phyloP scores from a whole-genome alignment of 768 basidiomycete genomes.

The Russula sp. region DNA sequence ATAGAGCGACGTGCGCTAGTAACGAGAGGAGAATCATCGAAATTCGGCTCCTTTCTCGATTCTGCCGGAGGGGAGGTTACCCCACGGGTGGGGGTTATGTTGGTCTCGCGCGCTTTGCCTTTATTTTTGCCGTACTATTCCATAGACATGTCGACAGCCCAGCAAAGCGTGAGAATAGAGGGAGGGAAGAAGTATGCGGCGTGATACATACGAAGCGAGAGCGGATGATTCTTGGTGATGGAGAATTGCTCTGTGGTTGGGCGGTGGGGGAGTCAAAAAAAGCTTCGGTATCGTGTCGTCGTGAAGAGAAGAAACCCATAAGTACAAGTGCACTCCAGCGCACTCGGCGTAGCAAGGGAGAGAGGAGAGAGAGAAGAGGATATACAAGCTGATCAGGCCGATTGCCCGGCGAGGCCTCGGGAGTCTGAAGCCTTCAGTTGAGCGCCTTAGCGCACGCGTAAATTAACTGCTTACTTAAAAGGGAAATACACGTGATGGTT shows the following conservation, averaged over 20 bases:
- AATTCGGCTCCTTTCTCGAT: conserved; percentile 17
- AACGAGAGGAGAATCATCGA: conserved; percentile 18
- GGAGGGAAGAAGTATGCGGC: conserved; percentile 1
- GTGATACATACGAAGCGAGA: conserved; percentile 35
- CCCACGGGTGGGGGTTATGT: conserved; percentile 13
- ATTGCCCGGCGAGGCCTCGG: background rate
- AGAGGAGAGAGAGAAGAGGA: background rate
- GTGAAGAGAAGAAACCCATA: conserved; percentile 40
- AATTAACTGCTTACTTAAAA: no score
- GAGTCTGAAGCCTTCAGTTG: no score
- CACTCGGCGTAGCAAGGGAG: conserved; percentile 42
- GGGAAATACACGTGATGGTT: conserved; percentile 2
- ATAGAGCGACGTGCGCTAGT: background rate
- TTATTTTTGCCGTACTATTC: conserved; percentile 32
- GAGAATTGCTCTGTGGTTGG: background rate
- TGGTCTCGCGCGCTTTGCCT: conserved; percentile 29
- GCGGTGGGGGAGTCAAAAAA: conserved; percentile 17
- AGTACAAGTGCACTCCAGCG: conserved; percentile 7
- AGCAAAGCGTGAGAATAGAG: conserved; percentile 13
- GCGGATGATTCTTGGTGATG: conserved; percentile 31
- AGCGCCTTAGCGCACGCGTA: no score
- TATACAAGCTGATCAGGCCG: background rate
- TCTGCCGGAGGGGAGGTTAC: conserved; percentile 14
- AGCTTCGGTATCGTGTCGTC: conserved; percentile 29
- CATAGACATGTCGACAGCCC: background rate